A percentile compares a stretch with the other conserved stretches of the same genome.
phyloP scores from a whole-genome alignment of 768 basidiomycete species.

The Hydnum rufescens region DNA sequence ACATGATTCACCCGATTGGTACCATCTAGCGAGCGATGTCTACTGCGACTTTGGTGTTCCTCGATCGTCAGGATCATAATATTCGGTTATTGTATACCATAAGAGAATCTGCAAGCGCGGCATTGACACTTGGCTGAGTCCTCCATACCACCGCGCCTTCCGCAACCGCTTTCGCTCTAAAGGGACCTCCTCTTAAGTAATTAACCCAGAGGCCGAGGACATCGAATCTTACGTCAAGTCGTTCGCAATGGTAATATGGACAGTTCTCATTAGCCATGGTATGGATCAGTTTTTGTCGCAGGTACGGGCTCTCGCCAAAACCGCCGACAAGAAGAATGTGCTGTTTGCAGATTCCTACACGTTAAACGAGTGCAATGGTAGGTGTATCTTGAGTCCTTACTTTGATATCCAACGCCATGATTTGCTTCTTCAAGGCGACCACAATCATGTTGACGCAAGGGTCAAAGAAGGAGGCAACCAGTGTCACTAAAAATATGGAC shows the following conservation, averaged over 20 bases:
- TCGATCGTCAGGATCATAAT: no score
- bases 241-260: neutral
- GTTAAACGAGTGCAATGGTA: neutral
- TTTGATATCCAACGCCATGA: neutral
- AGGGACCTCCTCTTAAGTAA: neutral
- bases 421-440: neutral
- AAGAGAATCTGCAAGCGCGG: no score
- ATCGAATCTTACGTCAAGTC: neutral
- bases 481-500: neutral
- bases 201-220: neutral
- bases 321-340: slow-evolving; percentile 1
- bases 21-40: no score
- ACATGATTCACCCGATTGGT: no score
- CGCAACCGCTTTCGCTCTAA: slow-evolving; percentile 65
- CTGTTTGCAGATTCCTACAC: neutral
- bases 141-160: slow-evolving; percentile 70
- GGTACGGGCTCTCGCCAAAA: neutral
- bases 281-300: neutral
- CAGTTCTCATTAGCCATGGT: neutral
- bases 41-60: no score
- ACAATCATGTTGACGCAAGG: neutral
- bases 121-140: no score
- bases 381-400: neutral
- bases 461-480: neutral
- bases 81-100: no score